A percentile compares a stretch with the other conserved stretches of the same genome.
phyloP scores from a whole-genome alignment of 768 basidiomycete genomes.

The Pleurotus platypus region DNA sequence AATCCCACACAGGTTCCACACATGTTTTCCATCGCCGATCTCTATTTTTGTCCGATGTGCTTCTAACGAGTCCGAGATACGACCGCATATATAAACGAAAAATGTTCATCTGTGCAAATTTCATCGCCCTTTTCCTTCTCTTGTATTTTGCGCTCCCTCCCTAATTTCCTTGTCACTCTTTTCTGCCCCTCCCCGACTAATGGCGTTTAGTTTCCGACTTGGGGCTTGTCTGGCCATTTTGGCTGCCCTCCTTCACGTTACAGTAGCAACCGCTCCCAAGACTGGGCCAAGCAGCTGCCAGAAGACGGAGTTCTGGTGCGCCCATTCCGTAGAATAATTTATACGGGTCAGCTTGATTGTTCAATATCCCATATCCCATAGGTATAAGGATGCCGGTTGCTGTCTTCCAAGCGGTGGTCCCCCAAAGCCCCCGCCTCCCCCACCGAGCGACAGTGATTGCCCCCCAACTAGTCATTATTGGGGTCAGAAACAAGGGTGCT shows the following conservation, averaged over 20 bases:
- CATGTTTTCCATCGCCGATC: no score
- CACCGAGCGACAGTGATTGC: slow-evolving; percentile 11
- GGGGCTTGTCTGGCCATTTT: slow-evolving; percentile 20
- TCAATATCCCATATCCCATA: slow-evolving; percentile 9
- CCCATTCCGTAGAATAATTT: not conserved
- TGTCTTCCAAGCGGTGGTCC: slow-evolving; percentile 19
- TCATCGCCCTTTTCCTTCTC: slow-evolving; percentile 13
- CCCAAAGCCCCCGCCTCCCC: slow-evolving; percentile 3
- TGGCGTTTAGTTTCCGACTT: slow-evolving; percentile 31
- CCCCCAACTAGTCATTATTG: slow-evolving; percentile 10
- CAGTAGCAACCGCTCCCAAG: slow-evolving; percentile 17
- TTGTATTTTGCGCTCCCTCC: slow-evolving; percentile 17
- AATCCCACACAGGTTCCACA: no score
- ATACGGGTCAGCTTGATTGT: not conserved
- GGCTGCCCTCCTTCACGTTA: slow-evolving; percentile 21
- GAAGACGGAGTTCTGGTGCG: slow-evolving; percentile 25
- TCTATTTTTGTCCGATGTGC: no score
- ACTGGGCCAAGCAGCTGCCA: slow-evolving; percentile 16
- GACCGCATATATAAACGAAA: no score
- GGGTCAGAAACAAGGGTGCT: slow-evolving; percentile 36
- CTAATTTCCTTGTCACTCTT: slow-evolving; percentile 25
- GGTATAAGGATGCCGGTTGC: slow-evolving; percentile 29
- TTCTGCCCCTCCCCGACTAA: slow-evolving; percentile 22
- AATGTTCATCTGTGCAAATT: not conserved
- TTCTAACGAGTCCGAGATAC: no score